These are phyloP conservation scores for Suillus weaverae DNA, from an alignment of 768 basidiomycete species.

Conservation along the genomic window DNA sequence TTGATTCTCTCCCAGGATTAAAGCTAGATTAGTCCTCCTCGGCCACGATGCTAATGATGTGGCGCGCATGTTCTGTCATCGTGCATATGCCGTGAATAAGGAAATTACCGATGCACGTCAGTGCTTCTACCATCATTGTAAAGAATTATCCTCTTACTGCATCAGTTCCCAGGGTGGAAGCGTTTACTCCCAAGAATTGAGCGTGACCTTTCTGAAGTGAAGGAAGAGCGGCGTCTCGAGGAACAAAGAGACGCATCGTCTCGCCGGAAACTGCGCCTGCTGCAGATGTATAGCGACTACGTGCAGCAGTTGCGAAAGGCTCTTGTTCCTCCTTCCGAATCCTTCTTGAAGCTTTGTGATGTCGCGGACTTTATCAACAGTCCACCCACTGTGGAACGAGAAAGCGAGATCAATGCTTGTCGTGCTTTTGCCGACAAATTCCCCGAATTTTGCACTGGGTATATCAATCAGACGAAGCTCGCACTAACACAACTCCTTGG, in stretches of 20 bases:
- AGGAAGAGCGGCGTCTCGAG: neutral
- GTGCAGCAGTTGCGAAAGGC: neutral
- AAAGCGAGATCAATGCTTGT: neutral
- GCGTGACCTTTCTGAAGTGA: neutral
- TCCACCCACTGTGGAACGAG: neutral
- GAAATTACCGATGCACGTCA: constrained; percentile 3
- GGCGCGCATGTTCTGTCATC: neutral
- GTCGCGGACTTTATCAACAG: neutral
- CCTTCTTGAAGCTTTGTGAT: neutral
- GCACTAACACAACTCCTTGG: neutral
- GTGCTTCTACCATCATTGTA: neutral
- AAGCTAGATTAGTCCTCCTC: neutral
- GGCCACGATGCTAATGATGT: neutral
- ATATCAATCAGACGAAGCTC: neutral
- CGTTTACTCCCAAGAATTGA: neutral
- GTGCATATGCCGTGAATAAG: neutral
- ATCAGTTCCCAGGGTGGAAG: neutral
- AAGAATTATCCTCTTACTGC: neutral
- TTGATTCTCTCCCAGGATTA: neutral
- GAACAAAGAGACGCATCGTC: neutral
- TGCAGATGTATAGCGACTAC: neutral
- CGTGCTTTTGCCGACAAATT: neutral
- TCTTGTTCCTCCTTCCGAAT: neutral
- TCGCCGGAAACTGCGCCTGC: neutral
- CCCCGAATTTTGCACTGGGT: neutral